Base-by-base conservation (phyloP, 768 basidiomycete species). In the Amanita subjunquillea region DNA sequence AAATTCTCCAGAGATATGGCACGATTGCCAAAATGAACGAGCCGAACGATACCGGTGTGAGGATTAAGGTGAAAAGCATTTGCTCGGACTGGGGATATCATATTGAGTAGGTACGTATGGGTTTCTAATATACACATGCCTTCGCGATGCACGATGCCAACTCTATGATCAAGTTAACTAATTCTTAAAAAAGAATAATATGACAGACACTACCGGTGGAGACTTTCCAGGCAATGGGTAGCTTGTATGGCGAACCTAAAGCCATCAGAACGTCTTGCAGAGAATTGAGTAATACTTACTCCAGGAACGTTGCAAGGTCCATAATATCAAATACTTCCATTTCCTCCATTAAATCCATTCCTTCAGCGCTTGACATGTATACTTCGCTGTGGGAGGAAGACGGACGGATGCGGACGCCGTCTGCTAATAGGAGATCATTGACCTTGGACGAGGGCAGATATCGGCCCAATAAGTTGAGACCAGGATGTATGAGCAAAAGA, bases 21-120 rank as follows among this genome's bases (percentile, higher is more conserved):
- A 13, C 85, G 78, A 63, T 88, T 87, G 17, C 86, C 84, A 56
- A 83, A 85, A 60, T 88, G 86, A 22, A 84, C 81, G 50, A 86
- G 70, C 1, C 83, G 77, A 27, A 87, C 85, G 38, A 79, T 71
- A 12, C 83, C 83, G 37, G 82, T 79, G 64, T 84, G 79, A 1
- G 80, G 73, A 58, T 84, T 85, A 29, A 84, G 70, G 64, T 87
- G 85, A 62, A 85, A 87, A 1, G 84, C 84, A 60, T 87, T 87
- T 15, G 84, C 83, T 22, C 85, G 80, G 29, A 87, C 83, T 83
- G 59, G 1, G 53, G 53, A 42, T 9, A 23, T 9, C 22, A 20
- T 22, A 25, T 56, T 46, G 34, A 42, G 9, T 23, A 53, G 45
- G 44, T 55, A 12, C 27, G 38, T 36, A 52, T 51, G 49, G 15